Base-by-base conservation (phyloP, 1,284 basidiomycete species). In the Paramarasmius palmivorus region DNA sequence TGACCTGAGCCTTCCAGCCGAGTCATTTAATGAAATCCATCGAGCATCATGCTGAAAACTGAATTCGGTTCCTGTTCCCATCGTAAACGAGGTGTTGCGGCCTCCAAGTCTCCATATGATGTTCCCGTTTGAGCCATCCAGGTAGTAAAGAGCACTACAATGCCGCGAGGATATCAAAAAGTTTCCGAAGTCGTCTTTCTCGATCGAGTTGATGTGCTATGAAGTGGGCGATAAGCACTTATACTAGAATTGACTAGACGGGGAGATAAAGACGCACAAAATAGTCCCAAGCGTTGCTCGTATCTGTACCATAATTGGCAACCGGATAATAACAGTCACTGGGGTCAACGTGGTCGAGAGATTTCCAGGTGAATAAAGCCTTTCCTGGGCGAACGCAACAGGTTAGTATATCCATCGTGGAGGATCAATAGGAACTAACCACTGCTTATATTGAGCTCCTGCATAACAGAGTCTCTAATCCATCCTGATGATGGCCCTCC, bases 31-130 rank as follows among this genome's bases (percentile, higher is more conserved):
- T 6, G 20, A 37, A 3, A 56, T 45, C 58, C 58, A 61, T 5
- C 60, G 50, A 4, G 53, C 57, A 45, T 61, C 56, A 35, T 61
- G 60, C 26, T 61, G 60, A 53, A 57, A 61, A 41, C 54, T 53
- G 42, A 57, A 61, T 3, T 53, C 22, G 0, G 58, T 54, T 15
- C 53, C 47, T 20, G 55, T 35, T 4, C 55, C 55, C 42, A 54
- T 55, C 1, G 56, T 49, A 38, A 61, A 61, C n/a, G 54, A 50
- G 1, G 52, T 54, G 35, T 50, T 50, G n/a, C 46, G 52, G 5
- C 57, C 58, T 4, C 58, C 58, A 22, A 61, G 57, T 9, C 53
- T 52, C 60, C 60, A 61, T 17, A 58, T 34, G 39, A 61, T 57
- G 7, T 52, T 47, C 12, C 60, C 60, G 29, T 52, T 48, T 12